Percentiles rank a stretch among this genome's conserved stretches.
Conservation (phyloP, 495 filamentous ascomycete species). For the Peziza echinospora region DNA sequence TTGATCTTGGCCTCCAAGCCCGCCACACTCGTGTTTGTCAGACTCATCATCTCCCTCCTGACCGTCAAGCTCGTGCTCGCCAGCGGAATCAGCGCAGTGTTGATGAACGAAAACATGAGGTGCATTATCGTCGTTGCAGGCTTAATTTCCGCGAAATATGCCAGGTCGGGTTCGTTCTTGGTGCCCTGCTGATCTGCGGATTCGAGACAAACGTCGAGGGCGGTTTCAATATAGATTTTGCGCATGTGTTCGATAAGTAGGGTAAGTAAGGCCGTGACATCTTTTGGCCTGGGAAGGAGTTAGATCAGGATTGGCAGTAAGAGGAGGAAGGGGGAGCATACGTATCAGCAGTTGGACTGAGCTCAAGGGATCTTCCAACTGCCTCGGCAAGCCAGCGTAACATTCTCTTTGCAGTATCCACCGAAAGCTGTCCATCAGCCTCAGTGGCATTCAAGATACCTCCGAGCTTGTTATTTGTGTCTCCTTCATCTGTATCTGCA, state of each 20-base stretch:
- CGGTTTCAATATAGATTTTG: conserved; percentile 84
- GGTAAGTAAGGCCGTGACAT: conserved; percentile 67
- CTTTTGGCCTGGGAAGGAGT: conserved; percentile 52
- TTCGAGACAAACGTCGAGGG: conserved; percentile 68
- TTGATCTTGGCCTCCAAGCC: conserved; percentile 79
- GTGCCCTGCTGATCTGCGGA: conserved; percentile 51
- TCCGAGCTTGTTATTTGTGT: conserved; percentile 10
- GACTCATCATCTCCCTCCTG: conserved; percentile 73
- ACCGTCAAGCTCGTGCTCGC: conserved; percentile 74
- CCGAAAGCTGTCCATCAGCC: conserved; percentile 60
- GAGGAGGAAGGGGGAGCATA: too few relatives aligned
- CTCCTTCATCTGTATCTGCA: conserved; percentile 23
- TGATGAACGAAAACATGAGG: conserved; percentile 76
- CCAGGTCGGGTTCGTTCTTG: conserved; percentile 72
- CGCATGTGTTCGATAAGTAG: conserved; percentile 77
- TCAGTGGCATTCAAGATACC: conserved; percentile 71
- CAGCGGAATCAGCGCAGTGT: conserved; percentile 74
- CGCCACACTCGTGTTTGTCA: conserved; percentile 45
- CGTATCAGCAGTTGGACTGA: conserved; percentile 70
- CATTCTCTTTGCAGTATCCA: conserved; percentile 85
- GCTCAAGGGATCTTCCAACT: conserved; percentile 76
- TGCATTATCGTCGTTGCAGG: conserved; percentile 75
- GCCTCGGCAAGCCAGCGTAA: conserved; percentile 93
- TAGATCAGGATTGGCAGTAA: neutral
- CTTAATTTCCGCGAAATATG: conserved; percentile 55